Conservation (phyloP, 1,139 yeast species). For the Pichia terricola region DNA sequence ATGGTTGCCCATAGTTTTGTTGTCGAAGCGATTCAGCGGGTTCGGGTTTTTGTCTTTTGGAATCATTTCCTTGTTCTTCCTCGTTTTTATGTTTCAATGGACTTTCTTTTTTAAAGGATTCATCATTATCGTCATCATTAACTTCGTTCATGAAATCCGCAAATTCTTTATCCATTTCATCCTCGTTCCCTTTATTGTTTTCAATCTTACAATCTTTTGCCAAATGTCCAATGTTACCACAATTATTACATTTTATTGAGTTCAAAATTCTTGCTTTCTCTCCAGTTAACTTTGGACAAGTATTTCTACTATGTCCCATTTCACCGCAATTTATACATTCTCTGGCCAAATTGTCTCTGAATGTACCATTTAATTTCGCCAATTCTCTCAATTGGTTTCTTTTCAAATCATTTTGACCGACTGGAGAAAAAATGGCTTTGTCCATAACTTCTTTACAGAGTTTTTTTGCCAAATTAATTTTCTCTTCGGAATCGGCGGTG, state of each 20-base stretch:
- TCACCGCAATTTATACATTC: slow-evolving; percentile 54
- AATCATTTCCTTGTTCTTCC: background rate
- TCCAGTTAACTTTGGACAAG: slow-evolving; percentile 48
- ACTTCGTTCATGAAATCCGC: slow-evolving; percentile 43
- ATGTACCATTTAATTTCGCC: slow-evolving; percentile 90
- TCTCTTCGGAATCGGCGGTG: slow-evolving; percentile 74
- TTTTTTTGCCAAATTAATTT: slow-evolving; percentile 65
- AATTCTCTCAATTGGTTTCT: slow-evolving; percentile 84
- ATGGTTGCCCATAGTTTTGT: too few relatives aligned
- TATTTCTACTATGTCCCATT: slow-evolving; percentile 51
- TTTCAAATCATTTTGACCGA: slow-evolving; percentile 86
- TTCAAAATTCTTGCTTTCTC: slow-evolving; percentile 15
- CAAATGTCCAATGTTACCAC: slow-evolving; percentile 81
- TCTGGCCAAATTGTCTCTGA: slow-evolving; percentile 62
- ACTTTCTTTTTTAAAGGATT: background rate
- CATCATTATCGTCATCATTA: slow-evolving; percentile 15
- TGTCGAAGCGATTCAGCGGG: too few relatives aligned
- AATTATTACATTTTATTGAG: slow-evolving; percentile 55
- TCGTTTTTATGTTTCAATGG: background rate
- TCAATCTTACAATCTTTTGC: slow-evolving; percentile 70
- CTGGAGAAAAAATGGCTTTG: slow-evolving; percentile 81
- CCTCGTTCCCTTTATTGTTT: slow-evolving; percentile 11
- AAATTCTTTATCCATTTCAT: slow-evolving; percentile 34
- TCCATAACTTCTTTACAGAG: slow-evolving; percentile 70
- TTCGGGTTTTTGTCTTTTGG: slow-evolving; percentile 1